Percentiles rank a stretch among this genome's conserved stretches.
Evolutionary conservation across 83 land plant genomes (phyloP).

Genomic region (Larix sibirica): DNA sequence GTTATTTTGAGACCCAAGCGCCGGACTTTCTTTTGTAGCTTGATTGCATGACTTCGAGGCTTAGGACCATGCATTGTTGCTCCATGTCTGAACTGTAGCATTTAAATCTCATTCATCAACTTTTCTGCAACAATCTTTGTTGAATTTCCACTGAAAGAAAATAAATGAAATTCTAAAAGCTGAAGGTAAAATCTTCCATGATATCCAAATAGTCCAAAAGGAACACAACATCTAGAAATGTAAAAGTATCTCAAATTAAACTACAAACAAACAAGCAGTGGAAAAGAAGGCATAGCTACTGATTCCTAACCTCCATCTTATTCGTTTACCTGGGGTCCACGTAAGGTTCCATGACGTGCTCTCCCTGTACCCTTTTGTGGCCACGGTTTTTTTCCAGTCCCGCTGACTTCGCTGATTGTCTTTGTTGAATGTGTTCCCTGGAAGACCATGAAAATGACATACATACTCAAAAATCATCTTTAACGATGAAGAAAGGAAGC

Average conservation of each 20-base stretch:
- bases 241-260: background rate
- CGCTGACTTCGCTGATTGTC: constrained; percentile 95
- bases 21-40: constrained; percentile 89
- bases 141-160: background rate
- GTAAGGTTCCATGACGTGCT: constrained; percentile 93
- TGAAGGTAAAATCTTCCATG: constrained; percentile 1
- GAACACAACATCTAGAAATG: background rate
- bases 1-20: constrained; percentile 94
- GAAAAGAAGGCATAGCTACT: constrained; percentile 4
- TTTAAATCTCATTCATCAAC: constrained; percentile 18
- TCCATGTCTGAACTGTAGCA: constrained; percentile 88
- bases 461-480: background rate
- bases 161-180: background rate
- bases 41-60: constrained; percentile 90
- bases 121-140: constrained; percentile 9
- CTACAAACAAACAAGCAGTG: background rate
- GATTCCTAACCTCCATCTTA: background rate
- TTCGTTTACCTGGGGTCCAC: constrained; percentile 89
- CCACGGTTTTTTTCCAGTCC: constrained; percentile 93
- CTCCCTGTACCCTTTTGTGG: constrained; percentile 89
- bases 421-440: constrained; percentile 98
- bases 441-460: background rate
- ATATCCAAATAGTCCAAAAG: background rate
- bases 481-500: background rate
- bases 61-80: constrained; percentile 94